Evolutionary conservation across 257 asterid species (phyloP), one percentile per base, ranked within the genome.

Genomic region (Scutellaria minor): DNA sequence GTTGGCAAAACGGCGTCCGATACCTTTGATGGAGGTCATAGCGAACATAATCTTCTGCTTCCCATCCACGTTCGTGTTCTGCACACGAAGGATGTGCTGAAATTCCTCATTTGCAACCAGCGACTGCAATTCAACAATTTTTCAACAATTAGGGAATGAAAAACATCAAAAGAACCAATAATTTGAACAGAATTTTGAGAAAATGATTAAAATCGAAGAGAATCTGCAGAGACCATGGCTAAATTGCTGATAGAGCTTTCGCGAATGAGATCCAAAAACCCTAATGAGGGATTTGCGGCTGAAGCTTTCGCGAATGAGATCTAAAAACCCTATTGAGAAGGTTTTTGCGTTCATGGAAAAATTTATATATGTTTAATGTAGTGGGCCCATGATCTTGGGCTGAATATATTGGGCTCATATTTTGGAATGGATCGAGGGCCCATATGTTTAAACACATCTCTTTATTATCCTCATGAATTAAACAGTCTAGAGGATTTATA

Each of bases 21-120:
- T 91, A 87, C 97, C 97, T 77, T 89, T 91, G 68, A 91, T 91
- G 40, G 97, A 83, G 67, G 97, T 91, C 91, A 89, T 24, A 35
- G 97, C 97, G 70, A 87, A 91, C 97, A 91, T 89, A 58, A 91
- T 90, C 85, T 91, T 91, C 84, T 89, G 95, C 80, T 91, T 91
- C 9, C 97, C 97, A 71, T 91, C 97, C 0, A 91, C 97, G 41
- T 91, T 89, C 0, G 97, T 91, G 64, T 91, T 91, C 80, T 89
- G 96, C 40, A 91, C 80, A 86, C 97, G 97, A 63, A 91, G 85
- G 78, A 91, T 91, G 85, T 91, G 97, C 83, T 91, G 96, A 42
- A 91, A 91, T 0, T 91, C 97, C 73, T 91, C 97, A 46, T 83
- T 85, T 9, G 96, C 88, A 13, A 91, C 96, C 54, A 91, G 80